Base-by-base conservation (phyloP, 306 rosid genomes). In the Inga oerstediana region DNA sequence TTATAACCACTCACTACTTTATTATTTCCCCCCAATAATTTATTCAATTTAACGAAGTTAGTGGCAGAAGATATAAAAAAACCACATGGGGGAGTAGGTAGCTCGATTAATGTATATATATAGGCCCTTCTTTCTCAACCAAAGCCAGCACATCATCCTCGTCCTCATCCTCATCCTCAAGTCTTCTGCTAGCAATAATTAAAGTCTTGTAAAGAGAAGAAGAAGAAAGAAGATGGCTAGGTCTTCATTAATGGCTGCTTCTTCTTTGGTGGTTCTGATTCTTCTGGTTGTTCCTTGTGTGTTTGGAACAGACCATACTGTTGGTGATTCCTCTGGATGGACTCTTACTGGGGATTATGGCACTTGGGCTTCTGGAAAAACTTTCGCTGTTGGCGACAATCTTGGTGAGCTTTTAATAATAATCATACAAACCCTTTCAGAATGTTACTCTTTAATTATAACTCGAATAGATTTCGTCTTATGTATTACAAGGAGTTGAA, bases 261-360 rank as follows among this genome's bases (percentile, higher is more conserved):
- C 76, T 82, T 87, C 92, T 65, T 86, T 92, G 27, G 59, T 92
- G 54, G 76, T 89, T 80, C 49, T 92, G 5, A 12, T 91, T 2
- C 19, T 91, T 14, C 11, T 94, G 69, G 92, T 85, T 19, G 81
- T 83, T 19, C 88, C 89, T 11, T 74, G 74, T 16, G 98, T 81
- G 2, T 85, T 79, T 74, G 97, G 87, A 74, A 82, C 75, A 13
- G 83, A 88, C 12, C 54, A 70, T 82, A 72, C 24, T 7, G 97
- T 94, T 22, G 98, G 98, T 22, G 98, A 20, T 56, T 12, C 0
- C 30, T 0, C 4, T 6, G 93, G 92, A 24, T 94, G 98, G 98
- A 0, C 0, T 1, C 15, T n/a, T 10, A 7, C 30, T 0, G 9
- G 0, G 14, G 20, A 87, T 80, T 94, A 89, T 76, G 1, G 0